Evolutionary conservation across 805 yeast genomes (phyloP), one percentile per base, ranked within the genome.

Genomic region (Candida loeiensis): DNA sequence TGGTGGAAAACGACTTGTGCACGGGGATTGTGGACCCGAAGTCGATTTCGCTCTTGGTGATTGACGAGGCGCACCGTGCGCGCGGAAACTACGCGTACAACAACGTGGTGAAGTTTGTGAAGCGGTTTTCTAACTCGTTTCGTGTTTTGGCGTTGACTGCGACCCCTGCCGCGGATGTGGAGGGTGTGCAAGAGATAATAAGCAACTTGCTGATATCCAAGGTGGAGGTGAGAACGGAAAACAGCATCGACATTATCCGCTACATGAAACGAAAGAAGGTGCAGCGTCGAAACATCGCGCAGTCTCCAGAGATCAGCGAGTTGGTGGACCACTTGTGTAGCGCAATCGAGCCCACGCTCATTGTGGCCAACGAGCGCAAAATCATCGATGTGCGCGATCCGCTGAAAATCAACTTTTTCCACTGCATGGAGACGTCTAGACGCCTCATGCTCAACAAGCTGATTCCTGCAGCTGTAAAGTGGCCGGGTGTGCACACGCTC

Each of bases 31-130:
- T 91, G 17, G 79, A 87, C 53, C 96, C 98, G 0, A 82, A 78
- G 47, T 73, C 74, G 17, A 69, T 93, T 11, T 83, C 79, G 0
- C 76, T 93, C 39, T 51, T 95, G 32, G 91, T 93, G 2, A 73
- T 93, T 17, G 99, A 93, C 63, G 99, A 93, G 64, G 98, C 99
- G 0, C 99, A 93, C 59, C 69, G 96, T 36, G 89, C 97, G 0
- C 82, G 82, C 37, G 96, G 96, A 0, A 83, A 86, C 40, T 90
- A 89, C 56, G 85, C 98, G 1, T 91, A 91, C 54, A 82, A 82
- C 34, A 83, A 85, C 41, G 90, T 91, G n/a, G 86, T 85, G 2
- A 69, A 77, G 46, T 80, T 77, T 50, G 35, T 69, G 36, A 72
- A 74, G 20, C 61, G 86, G 37, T 80, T 79, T 54, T 81, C 78